These are phyloP conservation scores for Fusarium caatingaense DNA, from an alignment of 2,329 filamentous ascomycete genomes.

Conservation along the genomic window DNA sequence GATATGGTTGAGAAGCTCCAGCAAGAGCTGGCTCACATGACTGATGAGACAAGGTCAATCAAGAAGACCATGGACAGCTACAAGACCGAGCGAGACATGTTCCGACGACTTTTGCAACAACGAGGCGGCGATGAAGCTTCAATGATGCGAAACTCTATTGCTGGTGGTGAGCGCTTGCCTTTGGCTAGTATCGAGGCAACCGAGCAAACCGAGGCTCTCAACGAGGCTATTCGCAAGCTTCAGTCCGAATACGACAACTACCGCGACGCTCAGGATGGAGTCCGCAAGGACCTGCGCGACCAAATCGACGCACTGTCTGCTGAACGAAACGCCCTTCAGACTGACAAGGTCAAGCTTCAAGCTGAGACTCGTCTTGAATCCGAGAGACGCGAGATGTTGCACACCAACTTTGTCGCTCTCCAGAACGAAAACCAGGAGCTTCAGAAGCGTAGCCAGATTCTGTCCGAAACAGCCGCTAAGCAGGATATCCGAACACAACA, in stretches of 20 bases:
- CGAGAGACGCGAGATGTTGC: slow-evolving; percentile 89
- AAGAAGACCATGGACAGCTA: slow-evolving; percentile 90
- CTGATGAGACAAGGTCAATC: slow-evolving; percentile 86
- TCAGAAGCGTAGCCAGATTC: slow-evolving; percentile 80
- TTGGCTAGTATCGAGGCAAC: slow-evolving; percentile 68
- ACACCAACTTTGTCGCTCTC: slow-evolving; percentile 85
- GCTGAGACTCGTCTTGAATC: slow-evolving; percentile 85
- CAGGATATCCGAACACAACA: slow-evolving; percentile 92
- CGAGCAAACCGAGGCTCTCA: slow-evolving; percentile 71
- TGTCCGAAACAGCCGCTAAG: slow-evolving; percentile 87
- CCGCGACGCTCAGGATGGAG: slow-evolving; percentile 84
- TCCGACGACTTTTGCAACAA: slow-evolving; percentile 91
- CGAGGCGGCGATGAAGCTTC: slow-evolving; percentile 72
- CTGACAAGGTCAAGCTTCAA: slow-evolving; percentile 80
- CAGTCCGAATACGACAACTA: slow-evolving; percentile 92
- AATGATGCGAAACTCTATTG: slow-evolving; percentile 77
- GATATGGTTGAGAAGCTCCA: slow-evolving; percentile 80
- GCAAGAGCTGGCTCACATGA: slow-evolving; percentile 77
- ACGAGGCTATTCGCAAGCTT: slow-evolving; percentile 84
- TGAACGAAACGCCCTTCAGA: slow-evolving; percentile 85
- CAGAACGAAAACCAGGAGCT: slow-evolving; percentile 88
- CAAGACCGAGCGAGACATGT: slow-evolving; percentile 96
- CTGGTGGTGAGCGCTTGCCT: slow-evolving; percentile 65
- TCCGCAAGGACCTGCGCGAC: slow-evolving; percentile 83
- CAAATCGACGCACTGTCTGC: slow-evolving; percentile 84